These are phyloP conservation scores for Zopfochytrium polystomum DNA, from an alignment of 371 early-diverging fungal genomes.

Conservation along the genomic window DNA sequence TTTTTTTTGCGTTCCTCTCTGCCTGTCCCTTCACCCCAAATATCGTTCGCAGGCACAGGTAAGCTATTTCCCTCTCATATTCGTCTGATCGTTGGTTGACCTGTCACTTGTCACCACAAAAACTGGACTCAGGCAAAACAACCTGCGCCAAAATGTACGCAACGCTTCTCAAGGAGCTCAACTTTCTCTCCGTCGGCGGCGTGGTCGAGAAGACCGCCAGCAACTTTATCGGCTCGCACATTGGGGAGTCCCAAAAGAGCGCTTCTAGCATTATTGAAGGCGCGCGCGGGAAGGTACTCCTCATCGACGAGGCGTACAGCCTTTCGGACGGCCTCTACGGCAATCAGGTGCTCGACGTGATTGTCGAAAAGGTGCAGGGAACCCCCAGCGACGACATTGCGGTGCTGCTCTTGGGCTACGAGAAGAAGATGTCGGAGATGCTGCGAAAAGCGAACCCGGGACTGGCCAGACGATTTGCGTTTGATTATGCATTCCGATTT, in stretches of 20 bases:
- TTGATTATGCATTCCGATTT: constrained; percentile 34
- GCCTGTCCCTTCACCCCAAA: too few species aligned
- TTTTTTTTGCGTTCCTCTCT: too few species aligned
- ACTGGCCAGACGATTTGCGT: constrained; percentile 34
- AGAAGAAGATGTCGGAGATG: constrained; percentile 35
- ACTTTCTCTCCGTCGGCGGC: constrained; percentile 33
- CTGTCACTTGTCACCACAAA: too few species aligned
- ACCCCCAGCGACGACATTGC: constrained; percentile 32
- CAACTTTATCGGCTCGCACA: constrained; percentile 30
- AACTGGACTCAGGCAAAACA: constrained; percentile 32
- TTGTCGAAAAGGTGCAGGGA: constrained; percentile 41
- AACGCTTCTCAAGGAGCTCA: constrained; percentile 25
- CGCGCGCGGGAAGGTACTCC: constrained; percentile 32
- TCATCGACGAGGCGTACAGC: constrained; percentile 41
- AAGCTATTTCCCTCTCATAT: too few species aligned
- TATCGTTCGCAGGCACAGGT: too few species aligned
- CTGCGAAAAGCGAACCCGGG: constrained; percentile 37
- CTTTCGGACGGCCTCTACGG: constrained; percentile 31
- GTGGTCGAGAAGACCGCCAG: constrained; percentile 26
- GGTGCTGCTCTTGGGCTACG: constrained; percentile 38
- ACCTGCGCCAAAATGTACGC: constrained; percentile 32
- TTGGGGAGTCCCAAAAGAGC: constrained; percentile 34
- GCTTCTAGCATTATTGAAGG: constrained; percentile 28
- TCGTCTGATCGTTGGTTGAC: too few species aligned
- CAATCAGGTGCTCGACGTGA: constrained; percentile 36